Evolutionary conservation across 257 asterid species (phyloP).

Genomic region (Petunia secreta): DNA sequence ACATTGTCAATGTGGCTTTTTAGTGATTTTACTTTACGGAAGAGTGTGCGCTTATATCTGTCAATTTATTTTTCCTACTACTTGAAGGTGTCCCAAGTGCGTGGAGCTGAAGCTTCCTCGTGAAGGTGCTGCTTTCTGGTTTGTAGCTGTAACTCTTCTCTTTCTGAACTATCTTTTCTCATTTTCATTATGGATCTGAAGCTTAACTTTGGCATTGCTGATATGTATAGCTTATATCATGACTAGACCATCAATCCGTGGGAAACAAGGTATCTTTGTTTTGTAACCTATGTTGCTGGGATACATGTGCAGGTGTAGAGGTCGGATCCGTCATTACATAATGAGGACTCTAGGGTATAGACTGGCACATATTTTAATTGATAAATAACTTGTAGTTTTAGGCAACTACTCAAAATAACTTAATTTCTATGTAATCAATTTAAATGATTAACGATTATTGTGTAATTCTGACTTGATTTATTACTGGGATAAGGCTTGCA

Average conservation of each 20-base stretch:
- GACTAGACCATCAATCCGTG: not conserved
- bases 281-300: not conserved
- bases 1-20: not conserved
- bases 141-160: conserved; percentile 43
- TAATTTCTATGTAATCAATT: too few relatives aligned
- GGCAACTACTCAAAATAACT: too few relatives aligned
- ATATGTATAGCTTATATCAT: not conserved
- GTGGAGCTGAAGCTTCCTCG: conserved; percentile 93
- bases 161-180: conserved; percentile 18
- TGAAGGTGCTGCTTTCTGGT: conserved; percentile 97
- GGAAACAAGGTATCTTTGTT: not conserved
- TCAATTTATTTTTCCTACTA: conserved; percentile 6
- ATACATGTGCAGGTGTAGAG: too few relatives aligned
- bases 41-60: conserved; percentile 16
- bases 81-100: conserved; percentile 90
- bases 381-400: too few relatives aligned
- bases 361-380: too few relatives aligned
- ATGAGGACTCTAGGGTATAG: too few relatives aligned
- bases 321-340: too few relatives aligned
- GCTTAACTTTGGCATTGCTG: not conserved
- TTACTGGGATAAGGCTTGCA: not conserved
- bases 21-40: conserved; percentile 18
- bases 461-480: too few relatives aligned
- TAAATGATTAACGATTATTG: too few relatives aligned
- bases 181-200: not conserved